Base-by-base conservation (phyloP, 106 monocot species). In the Dendrobium huoshanense region DNA sequence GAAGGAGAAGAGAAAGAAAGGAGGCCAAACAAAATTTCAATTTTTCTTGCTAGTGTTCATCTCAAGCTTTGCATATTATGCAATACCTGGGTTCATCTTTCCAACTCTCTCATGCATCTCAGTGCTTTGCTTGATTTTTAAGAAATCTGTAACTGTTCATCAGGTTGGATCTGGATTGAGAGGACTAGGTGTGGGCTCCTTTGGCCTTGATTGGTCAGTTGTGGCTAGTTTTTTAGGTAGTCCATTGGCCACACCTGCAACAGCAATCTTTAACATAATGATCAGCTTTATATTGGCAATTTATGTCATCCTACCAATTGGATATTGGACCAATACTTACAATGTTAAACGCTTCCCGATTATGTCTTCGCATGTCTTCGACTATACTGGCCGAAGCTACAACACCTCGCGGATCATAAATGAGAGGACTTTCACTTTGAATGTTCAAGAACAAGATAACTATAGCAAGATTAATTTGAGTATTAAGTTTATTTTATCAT, bases 381-480 rank as follows among this genome's bases (percentile, higher is more conserved):
- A 80, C 44, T 72, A 64, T 0, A 8, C 72, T 48, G 92, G 87
- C 1, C 75, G 61, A 4, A 8, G 7, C 2, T 92, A 87, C 77
- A 85, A 92, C 73, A 81, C 79, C n/a, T 61, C 64, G 10, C 42
- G 83, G 19, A 81, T 92, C 20, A 73, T 92, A 2, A 81, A 92
- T 41, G 41, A 45, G 11, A 76, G 72, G 42, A 87, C 78, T 25
- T 92, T 92, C 79, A 55, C 58, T 19, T 41, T 92, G 0, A 24
- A 83, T 43, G 31, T 81, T 31, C 20, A 65, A 1, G 85, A 72
- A 27, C 89, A 87, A 47, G 80, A 87, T 27, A 78, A 5, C 8
- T 79, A 85, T 8, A 79, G 86, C 27, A 79, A 87, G 80, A 87
- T 98, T 51, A 81, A 94, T 37, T 80, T 98, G 10, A 92, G 89